These are phyloP conservation scores for Wickerhamiella hasegawae DNA, from an alignment of 805 yeast genomes.

Conservation along the genomic window DNA sequence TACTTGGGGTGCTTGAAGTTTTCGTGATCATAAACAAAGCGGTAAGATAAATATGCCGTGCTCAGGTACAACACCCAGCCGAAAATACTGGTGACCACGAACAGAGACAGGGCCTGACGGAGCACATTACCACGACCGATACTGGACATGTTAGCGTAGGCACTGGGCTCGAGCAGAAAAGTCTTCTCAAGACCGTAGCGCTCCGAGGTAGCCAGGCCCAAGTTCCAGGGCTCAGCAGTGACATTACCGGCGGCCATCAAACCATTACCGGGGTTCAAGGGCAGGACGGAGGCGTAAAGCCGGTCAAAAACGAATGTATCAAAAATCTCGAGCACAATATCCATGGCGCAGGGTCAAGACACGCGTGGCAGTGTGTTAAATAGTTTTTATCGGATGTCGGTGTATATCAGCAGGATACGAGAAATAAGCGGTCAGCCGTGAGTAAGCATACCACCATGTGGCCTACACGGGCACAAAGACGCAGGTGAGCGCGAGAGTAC, in stretches of 20 bases:
- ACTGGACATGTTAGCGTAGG: constrained; percentile 46
- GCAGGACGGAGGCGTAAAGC: constrained; percentile 53
- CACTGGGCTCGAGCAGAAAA: constrained; percentile 37
- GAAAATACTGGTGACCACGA: constrained; percentile 55
- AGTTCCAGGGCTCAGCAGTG: not conserved
- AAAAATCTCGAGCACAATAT: constrained; percentile 66
- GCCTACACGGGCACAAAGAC: too few relatives aligned
- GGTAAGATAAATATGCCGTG: constrained; percentile 64
- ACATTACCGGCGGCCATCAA: constrained; percentile 1
- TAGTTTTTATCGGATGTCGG: too few relatives aligned
- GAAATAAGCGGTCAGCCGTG: too few relatives aligned
- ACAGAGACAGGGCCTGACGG: constrained; percentile 56
- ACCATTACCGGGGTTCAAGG: constrained; percentile 18
- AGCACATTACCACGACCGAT: constrained; percentile 55
- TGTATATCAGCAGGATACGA: too few relatives aligned
- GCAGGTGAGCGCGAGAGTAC: too few relatives aligned
- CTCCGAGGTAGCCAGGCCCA: constrained; percentile 5
- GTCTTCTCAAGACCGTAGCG: constrained; percentile 27
- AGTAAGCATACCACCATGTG: too few relatives aligned
- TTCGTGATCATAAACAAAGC: constrained; percentile 67
- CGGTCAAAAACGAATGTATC: constrained; percentile 66
- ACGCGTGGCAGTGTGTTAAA: too few relatives aligned
- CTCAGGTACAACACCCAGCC: constrained; percentile 72
- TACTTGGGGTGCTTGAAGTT: constrained; percentile 93
- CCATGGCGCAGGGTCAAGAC: constrained; percentile 60